Conservation (phyloP, 148 eudicot genomes). For the Rhododendron kiyosumense region DNA sequence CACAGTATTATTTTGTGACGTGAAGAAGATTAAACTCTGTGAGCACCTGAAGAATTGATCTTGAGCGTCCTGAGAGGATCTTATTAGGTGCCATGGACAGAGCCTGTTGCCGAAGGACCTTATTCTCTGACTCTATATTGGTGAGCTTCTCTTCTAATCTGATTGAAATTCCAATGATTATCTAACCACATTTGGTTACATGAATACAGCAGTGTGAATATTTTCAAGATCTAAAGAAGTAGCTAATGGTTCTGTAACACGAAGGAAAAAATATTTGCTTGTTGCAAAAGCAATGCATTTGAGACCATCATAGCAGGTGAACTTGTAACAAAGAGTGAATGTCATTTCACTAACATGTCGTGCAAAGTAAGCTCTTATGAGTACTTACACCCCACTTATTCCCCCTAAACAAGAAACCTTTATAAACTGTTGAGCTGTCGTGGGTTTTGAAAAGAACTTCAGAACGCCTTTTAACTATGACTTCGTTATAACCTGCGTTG, state of each 20-base stretch:
- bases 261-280: background rate
- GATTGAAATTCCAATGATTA: slow-evolving; percentile 13
- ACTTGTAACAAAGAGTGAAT: background rate
- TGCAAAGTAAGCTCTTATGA: background rate
- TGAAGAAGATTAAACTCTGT: background rate
- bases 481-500: background rate
- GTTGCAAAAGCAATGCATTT: background rate
- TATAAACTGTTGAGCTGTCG: background rate
- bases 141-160: slow-evolving; percentile 88
- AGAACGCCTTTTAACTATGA: background rate
- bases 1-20: background rate
- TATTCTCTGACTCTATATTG: slow-evolving; percentile 89
- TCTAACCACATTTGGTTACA: slow-evolving; percentile 1
- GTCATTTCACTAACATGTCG: background rate
- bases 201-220: background rate
- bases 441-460: background rate
- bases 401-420: background rate
- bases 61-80: slow-evolving; percentile 71
- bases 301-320: background rate
- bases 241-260: background rate
- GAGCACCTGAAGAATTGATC: slow-evolving; percentile 85
- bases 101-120: slow-evolving; percentile 98
- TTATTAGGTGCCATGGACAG: slow-evolving; percentile 93
- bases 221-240: background rate
- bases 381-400: background rate